phyloP scores from a whole-genome alignment of 306 rosid genomes.

The Alnus rubra region DNA sequence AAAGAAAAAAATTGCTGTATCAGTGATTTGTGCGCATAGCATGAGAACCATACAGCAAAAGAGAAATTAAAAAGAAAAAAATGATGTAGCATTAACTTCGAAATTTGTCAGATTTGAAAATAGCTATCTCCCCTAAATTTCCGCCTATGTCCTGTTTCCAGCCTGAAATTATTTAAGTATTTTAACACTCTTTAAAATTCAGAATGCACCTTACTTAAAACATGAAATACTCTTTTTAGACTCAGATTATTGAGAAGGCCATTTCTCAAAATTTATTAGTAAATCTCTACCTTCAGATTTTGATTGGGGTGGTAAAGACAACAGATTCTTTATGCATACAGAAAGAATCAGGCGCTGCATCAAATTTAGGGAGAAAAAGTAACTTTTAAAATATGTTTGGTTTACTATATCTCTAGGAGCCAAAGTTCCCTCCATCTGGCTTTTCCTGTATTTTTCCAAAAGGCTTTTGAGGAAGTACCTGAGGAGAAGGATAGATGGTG shows the following conservation, averaged over 20 bases:
- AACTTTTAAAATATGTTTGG: neutral
- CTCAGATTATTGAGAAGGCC: neutral
- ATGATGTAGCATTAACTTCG: neutral
- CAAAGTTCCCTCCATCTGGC: neutral
- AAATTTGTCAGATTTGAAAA: neutral
- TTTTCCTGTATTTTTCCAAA: slow-evolving; percentile 5
- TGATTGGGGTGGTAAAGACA: neutral
- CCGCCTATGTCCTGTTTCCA: neutral
- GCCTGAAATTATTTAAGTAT: neutral
- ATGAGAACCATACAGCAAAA: neutral
- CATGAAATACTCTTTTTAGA: neutral
- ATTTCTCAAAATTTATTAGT: slow-evolving; percentile 2
- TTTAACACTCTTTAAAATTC: neutral
- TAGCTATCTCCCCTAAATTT: neutral
- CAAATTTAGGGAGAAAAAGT: neutral
- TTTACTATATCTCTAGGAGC: neutral
- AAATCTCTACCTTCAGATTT: neutral
- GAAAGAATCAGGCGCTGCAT: neutral
- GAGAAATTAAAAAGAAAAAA: neutral
- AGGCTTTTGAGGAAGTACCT: slow-evolving; percentile 38
- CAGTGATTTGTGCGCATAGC: slow-evolving; percentile 16
- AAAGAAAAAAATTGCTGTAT: neutral
- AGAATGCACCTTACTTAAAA: neutral
- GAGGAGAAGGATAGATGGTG: slow-evolving; percentile 78
- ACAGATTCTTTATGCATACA: neutral